These are phyloP conservation scores for Antrodiella citrinella DNA, from an alignment of 768 basidiomycete species.

Conservation along the genomic window DNA sequence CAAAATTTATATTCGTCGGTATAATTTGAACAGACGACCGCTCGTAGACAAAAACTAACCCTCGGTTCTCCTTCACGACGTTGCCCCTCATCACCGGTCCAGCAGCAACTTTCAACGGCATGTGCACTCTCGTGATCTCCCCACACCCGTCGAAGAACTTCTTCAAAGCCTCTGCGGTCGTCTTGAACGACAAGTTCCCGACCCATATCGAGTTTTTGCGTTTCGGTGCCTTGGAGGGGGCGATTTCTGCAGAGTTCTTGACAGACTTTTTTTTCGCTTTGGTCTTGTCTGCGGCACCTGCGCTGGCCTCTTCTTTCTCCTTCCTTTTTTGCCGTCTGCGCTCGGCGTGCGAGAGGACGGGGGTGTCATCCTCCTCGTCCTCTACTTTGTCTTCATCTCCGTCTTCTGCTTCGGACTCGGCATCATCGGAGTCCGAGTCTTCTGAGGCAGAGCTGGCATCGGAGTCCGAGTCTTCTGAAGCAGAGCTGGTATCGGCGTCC, in stretches of 20 bases:
- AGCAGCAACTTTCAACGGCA: slow-evolving; percentile 67
- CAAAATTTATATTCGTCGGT: slow-evolving; percentile 11
- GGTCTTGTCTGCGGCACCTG: slow-evolving; percentile 18
- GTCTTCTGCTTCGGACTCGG: slow-evolving; percentile 19
- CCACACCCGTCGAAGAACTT: slow-evolving; percentile 64
- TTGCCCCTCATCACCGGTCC: slow-evolving; percentile 27
- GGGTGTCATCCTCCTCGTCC: slow-evolving; percentile 25
- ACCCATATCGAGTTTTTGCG: slow-evolving; percentile 92
- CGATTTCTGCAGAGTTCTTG: slow-evolving; percentile 27
- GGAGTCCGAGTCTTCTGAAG: slow-evolving; percentile 1
- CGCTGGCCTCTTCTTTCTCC: slow-evolving; percentile 26
- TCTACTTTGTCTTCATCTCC: slow-evolving; percentile 16
- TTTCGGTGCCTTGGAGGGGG: slow-evolving; percentile 30
- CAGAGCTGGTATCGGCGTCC: slow-evolving; percentile 4
- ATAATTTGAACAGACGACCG: slow-evolving; percentile 2
- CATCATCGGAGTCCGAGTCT: slow-evolving; percentile 16
- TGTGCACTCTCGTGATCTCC: slow-evolving; percentile 72
- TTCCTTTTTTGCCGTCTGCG: slow-evolving; percentile 53
- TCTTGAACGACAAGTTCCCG: slow-evolving; percentile 89
- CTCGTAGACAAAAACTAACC: slow-evolving; percentile 53
- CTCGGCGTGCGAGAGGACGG: slow-evolving; percentile 71
- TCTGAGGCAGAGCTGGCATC: slow-evolving; percentile 6
- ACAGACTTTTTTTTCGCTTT: slow-evolving; percentile 28
- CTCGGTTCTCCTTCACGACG: slow-evolving; percentile 64
- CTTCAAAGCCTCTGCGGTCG: slow-evolving; percentile 64